phyloP scores from a whole-genome alignment of 176 grass and related monocot species.

The Guadua angustifolia region DNA sequence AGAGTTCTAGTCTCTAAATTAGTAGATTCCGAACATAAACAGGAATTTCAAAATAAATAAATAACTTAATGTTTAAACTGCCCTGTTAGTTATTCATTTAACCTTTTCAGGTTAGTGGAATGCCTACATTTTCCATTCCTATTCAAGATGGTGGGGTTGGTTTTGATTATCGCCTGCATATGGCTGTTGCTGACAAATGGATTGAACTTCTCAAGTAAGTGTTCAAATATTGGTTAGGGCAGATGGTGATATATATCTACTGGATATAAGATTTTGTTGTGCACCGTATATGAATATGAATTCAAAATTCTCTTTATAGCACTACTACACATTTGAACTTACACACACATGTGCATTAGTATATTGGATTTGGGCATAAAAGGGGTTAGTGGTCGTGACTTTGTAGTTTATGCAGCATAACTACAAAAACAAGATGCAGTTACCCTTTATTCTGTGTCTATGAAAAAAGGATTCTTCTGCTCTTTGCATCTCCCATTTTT shows the following conservation, averaged over 20 bases:
- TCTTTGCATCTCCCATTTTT: background rate
- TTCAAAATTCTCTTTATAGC: background rate
- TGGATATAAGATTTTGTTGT: slow-evolving; percentile 21
- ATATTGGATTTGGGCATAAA: background rate
- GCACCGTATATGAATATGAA: background rate
- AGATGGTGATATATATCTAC: background rate
- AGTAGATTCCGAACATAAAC: slow-evolving; percentile 2
- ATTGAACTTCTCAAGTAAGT: slow-evolving; percentile 90
- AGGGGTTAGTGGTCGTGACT: background rate
- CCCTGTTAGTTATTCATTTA: slow-evolving; percentile 27
- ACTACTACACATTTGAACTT: slow-evolving; percentile 3
- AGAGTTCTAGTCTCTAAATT: slow-evolving; percentile 9
- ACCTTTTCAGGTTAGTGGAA: slow-evolving; percentile 84
- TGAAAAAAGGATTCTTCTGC: background rate
- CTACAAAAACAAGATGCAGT: background rate
- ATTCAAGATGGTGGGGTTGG: slow-evolving; percentile 80
- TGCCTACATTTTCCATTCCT: slow-evolving; percentile 84
- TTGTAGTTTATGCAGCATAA: background rate
- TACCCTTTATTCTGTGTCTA: background rate
- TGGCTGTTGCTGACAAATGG: slow-evolving; percentile 95
- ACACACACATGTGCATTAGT: background rate
- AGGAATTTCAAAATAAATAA: background rate
- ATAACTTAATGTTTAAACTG: background rate
- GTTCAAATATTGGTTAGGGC: slow-evolving; percentile 18
- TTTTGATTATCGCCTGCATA: slow-evolving; percentile 90